phyloP scores from a whole-genome alignment of 2,329 filamentous ascomycete genomes.

The Drechslera avenae region DNA sequence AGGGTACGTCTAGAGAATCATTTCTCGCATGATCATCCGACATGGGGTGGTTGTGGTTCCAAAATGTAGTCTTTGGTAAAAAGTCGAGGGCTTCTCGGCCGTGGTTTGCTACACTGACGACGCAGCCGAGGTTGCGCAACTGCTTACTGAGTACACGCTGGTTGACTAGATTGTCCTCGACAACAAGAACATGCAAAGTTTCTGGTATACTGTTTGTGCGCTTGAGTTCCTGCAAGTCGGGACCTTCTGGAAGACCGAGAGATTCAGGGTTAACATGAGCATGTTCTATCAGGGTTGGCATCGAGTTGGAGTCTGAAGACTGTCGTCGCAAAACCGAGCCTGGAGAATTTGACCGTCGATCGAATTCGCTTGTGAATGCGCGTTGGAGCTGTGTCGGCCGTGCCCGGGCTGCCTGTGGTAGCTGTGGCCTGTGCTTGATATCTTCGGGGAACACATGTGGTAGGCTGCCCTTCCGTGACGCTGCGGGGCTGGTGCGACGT shows the following conservation, averaged over 20 bases:
- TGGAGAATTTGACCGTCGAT: not conserved
- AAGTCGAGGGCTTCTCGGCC: slow-evolving; percentile 47
- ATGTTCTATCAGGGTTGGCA: not conserved
- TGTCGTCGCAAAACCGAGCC: not conserved
- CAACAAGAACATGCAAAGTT: slow-evolving; percentile 36
- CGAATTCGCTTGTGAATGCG: not conserved
- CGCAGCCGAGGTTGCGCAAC: slow-evolving; percentile 44
- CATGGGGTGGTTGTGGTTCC: slow-evolving; percentile 21
- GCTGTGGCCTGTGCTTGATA: slow-evolving; percentile 22
- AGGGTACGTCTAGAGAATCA: slow-evolving; percentile 5
- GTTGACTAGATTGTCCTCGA: slow-evolving; percentile 51
- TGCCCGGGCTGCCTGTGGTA: slow-evolving; percentile 4
- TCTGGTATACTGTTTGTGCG: slow-evolving; percentile 13
- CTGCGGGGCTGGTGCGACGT: slow-evolving; percentile 16
- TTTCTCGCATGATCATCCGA: slow-evolving; percentile 57
- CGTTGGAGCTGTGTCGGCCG: slow-evolving; percentile 9
- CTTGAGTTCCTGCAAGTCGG: slow-evolving; percentile 12
- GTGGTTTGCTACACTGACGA: slow-evolving; percentile 47
- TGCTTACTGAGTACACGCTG: slow-evolving; percentile 51
- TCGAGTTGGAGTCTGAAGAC: not conserved
- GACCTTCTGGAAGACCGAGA: slow-evolving; percentile 10
- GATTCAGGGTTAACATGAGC: slow-evolving; percentile 4
- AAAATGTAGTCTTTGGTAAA: slow-evolving; percentile 33
- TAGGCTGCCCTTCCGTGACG: slow-evolving; percentile 22
- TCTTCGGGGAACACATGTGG: slow-evolving; percentile 29